Base-by-base conservation (phyloP, 2,329 filamentous ascomycete species). In the Cercospora sp. region DNA sequence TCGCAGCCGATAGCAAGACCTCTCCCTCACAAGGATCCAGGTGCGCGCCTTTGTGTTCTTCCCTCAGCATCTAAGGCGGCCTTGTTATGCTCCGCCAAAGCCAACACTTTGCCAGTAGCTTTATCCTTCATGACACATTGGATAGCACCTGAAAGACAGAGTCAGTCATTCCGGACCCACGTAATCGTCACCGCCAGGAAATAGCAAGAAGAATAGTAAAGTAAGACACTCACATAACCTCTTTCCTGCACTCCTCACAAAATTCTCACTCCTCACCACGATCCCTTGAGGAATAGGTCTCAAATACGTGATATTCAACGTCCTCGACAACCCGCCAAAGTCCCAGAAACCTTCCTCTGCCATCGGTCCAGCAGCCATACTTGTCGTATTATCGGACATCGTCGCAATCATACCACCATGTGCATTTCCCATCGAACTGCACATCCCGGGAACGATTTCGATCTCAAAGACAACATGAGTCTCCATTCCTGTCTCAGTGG, bases 331-430 rank as follows among this genome's bases (percentile, higher is more conserved):
- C 60, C 81, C 79, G 3, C 78, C 80, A n/a, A 75, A 72, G 8
- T 67, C 65, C 81, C 81, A 83, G 57, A 67, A 71, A 12, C 69
- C 69, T 36, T 65, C 45, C 36, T 65, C 61, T 16, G 69, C 57
- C 33, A 71, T 33, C 6, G 69, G 67, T 1, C 62, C 67, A 2
- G 65, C 60, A 9, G 80, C 76, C 6, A 79, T 75, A 1, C 78
- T 81, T 1, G 82, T 83, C 63, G 81, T 80, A 77, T 86, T 84
- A 72, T 88, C 86, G 65, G 85, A 85, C 45, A 86, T 82, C 10
- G 85, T 77, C 0, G 83, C 83, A 0, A 83, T 83, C 4, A 83
- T 83, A 9, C 85, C 85, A 20, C 70, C 72, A 45, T 73, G 72
- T 58, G 70, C 71, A 60, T 68, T 71, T 6, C 67, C 68, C 51